Evolutionary conservation across 306 rosid genomes (phyloP).

Genomic region (Quercus aquifolioides): DNA sequence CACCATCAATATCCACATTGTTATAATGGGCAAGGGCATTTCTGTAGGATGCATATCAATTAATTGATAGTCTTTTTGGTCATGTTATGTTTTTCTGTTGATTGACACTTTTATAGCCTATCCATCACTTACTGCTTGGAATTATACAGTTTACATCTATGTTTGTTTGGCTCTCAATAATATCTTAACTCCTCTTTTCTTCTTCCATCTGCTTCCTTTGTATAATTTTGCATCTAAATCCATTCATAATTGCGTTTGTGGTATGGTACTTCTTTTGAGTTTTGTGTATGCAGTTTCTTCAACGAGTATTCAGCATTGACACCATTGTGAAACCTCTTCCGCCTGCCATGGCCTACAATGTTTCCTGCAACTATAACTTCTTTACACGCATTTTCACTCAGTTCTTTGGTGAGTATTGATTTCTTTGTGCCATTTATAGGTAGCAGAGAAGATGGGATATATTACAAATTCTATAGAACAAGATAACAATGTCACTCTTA

Average conservation of each 20-base stretch:
- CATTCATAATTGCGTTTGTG: background rate
- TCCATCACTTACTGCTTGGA: background rate
- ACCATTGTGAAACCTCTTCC: conserved; percentile 95
- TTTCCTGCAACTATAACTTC: conserved; percentile 90
- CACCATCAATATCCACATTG: too few relatives aligned
- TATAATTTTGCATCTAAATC: background rate
- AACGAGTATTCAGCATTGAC: conserved; percentile 85
- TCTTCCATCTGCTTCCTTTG: too few relatives aligned
- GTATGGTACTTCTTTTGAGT: background rate
- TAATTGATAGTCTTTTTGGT: too few relatives aligned
- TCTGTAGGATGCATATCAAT: too few relatives aligned
- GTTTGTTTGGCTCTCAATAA: background rate
- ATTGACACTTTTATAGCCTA: background rate
- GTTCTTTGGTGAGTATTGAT: conserved; percentile 19
- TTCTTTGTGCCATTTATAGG: too few relatives aligned
- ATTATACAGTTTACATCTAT: background rate
- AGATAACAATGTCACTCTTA: conserved; percentile 3
- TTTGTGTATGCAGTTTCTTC: conserved; percentile 71
- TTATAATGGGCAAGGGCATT: too few relatives aligned
- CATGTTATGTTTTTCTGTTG: background rate
- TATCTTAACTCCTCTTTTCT: background rate
- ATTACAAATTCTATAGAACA: too few relatives aligned
- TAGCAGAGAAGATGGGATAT: too few relatives aligned
- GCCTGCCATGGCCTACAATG: conserved; percentile 73
- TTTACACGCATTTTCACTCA: conserved; percentile 97